Conservation (phyloP, 1,284 basidiomycete species). For the Cryptococcus deneoformans region DNA sequence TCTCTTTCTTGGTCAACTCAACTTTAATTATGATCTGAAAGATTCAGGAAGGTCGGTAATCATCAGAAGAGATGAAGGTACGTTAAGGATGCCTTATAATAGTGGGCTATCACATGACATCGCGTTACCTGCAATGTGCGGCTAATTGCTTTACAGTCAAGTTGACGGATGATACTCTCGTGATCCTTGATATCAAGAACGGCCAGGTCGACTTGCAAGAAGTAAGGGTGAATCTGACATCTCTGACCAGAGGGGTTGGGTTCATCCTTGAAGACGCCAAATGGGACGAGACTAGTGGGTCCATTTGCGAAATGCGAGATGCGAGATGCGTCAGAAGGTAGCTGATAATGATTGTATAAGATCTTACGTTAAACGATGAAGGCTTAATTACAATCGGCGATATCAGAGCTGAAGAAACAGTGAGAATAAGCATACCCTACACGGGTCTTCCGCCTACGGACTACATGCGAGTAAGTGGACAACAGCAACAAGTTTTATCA, state of each 20-base stretch:
- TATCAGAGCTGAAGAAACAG: slow-evolving; percentile 9
- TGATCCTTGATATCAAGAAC: slow-evolving; percentile 4
- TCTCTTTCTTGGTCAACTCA: slow-evolving; percentile 21
- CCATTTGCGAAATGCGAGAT: too few relatives aligned
- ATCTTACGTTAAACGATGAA: too few relatives aligned
- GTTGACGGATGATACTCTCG: too few relatives aligned
- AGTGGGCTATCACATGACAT: slow-evolving; percentile 39
- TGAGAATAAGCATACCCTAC: slow-evolving; percentile 12
- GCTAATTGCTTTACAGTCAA: too few relatives aligned
- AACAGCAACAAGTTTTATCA: not conserved
- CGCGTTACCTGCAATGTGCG: too few relatives aligned
- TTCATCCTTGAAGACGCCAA: too few relatives aligned
- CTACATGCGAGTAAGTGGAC: not conserved
- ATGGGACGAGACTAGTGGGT: too few relatives aligned
- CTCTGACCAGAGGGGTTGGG: too few relatives aligned
- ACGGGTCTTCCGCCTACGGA: too few relatives aligned
- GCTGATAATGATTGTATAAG: too few relatives aligned
- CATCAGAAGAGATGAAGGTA: slow-evolving; percentile 20
- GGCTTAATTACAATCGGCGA: slow-evolving; percentile 18
- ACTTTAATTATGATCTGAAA: slow-evolving; percentile 17
- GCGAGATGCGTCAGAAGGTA: too few relatives aligned
- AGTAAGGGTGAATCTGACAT: too few relatives aligned
- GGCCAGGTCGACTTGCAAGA: slow-evolving; percentile 17
- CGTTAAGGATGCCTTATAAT: slow-evolving; percentile 34
- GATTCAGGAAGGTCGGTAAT: slow-evolving; percentile 9